phyloP scores from a whole-genome alignment of 345 rosid genomes.

The Cardamine occulta region DNA sequence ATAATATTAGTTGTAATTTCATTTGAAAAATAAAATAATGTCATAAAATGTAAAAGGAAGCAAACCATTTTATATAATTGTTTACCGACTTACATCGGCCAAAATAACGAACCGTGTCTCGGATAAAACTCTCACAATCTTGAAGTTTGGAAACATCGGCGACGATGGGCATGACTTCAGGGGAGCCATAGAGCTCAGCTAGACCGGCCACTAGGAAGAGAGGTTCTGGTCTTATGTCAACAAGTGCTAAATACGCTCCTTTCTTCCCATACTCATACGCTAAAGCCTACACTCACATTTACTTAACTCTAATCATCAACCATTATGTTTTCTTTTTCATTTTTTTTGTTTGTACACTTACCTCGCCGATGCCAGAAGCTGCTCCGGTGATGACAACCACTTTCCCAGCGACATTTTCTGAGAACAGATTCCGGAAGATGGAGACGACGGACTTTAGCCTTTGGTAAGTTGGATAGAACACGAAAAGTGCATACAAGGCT shows the following conservation, averaged over 20 bases:
- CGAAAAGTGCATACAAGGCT: slow-evolving; percentile 40
- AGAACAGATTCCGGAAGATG: slow-evolving; percentile 36
- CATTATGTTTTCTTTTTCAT: neutral
- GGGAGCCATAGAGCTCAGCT: slow-evolving; percentile 55
- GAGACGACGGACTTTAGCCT: slow-evolving; percentile 43
- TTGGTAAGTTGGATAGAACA: slow-evolving; percentile 53
- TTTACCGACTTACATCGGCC: slow-evolving; percentile 48
- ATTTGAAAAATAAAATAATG: neutral
- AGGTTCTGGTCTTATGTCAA: slow-evolving; percentile 51
- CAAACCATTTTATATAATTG: neutral
- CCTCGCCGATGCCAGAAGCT: slow-evolving; percentile 78
- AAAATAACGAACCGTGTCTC: slow-evolving; percentile 51
- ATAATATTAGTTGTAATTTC: neutral
- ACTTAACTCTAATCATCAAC: neutral
- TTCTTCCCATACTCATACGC: slow-evolving; percentile 65
- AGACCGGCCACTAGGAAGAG: slow-evolving; percentile 52
- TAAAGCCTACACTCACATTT: slow-evolving; percentile 43
- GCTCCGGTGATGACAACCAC: slow-evolving; percentile 69
- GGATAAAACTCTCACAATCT: slow-evolving; percentile 54
- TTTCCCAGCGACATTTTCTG: slow-evolving; percentile 63
- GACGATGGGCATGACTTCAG: slow-evolving; percentile 46
- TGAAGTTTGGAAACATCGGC: slow-evolving; percentile 65
- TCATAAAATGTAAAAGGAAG: neutral
- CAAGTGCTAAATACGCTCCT: slow-evolving; percentile 65
- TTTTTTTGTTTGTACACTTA: slow-evolving; percentile 3